A percentile compares a stretch with the other conserved stretches of the same genome.
Evolutionary conservation across 2,329 filamentous ascomycete species (phyloP).

Genomic region (Penicillium expansum): DNA sequence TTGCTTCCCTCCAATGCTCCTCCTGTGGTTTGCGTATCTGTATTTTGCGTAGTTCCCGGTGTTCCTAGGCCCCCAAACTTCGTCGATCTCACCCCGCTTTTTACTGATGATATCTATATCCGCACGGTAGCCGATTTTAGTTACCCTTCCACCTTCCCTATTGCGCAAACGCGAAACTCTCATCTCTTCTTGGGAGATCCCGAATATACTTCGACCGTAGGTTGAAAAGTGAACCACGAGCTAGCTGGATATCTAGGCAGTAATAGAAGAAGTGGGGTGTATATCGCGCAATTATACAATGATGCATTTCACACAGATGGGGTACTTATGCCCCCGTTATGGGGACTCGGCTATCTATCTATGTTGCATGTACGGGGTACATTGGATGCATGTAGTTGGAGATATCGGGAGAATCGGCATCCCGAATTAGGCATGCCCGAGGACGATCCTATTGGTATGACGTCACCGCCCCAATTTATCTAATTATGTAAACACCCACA

Average conservation of each 20-base stretch:
- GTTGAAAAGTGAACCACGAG: not conserved
- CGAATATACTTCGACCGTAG: not conserved
- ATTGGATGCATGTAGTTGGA: not conserved
- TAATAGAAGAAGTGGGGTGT: not conserved
- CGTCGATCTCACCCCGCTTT: not conserved
- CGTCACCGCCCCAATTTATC: not conserved
- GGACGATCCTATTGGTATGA: not conserved
- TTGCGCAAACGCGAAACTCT: no score
- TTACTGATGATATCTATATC: not conserved
- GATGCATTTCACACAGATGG: not conserved
- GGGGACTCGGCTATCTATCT: not conserved
- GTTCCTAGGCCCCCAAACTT: not conserved
- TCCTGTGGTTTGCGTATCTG: no score
- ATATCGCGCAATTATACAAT: not conserved
- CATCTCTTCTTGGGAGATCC: not conserved
- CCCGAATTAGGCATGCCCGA: not conserved
- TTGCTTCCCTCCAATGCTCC: not conserved
- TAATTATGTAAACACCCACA: not conserved
- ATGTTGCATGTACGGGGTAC: no score
- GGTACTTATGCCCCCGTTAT: not conserved
- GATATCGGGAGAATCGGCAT: not conserved
- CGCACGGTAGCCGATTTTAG: not conserved
- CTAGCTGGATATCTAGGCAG: not conserved
- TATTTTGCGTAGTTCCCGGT: not conserved
- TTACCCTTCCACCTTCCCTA: not conserved